Percentiles rank a stretch among this genome's conserved stretches.
Evolutionary conservation across 2,329 filamentous ascomycete genomes (phyloP).

Genomic region (Penicillium oxalicum): DNA sequence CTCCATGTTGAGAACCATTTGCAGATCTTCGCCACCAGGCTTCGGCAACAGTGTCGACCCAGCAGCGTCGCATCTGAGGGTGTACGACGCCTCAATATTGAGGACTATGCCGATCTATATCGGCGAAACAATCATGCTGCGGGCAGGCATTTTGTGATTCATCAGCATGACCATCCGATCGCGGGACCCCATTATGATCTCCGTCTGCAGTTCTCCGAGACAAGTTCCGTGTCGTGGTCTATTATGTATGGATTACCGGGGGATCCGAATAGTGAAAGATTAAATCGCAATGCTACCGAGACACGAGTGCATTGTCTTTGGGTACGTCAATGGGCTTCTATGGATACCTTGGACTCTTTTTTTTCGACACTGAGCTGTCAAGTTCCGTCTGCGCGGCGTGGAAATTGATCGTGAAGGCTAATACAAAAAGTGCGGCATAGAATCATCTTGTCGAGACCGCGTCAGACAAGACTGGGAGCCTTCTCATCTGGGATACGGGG

Average conservation of each 20-base stretch:
- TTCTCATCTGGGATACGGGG: conserved; percentile 60
- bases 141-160: conserved; percentile 60
- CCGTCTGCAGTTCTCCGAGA: conserved; percentile 61
- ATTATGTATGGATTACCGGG: conserved; percentile 60
- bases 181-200: conserved; percentile 66
- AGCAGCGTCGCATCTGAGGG: not conserved
- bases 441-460: conserved; percentile 58
- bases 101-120: conserved; percentile 44
- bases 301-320: conserved; percentile 57
- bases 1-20: conserved; percentile 45
- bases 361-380: too few relatives aligned
- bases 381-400: too few relatives aligned
- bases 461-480: conserved; percentile 49
- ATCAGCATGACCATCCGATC: conserved; percentile 67
- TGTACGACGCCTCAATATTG: conserved; percentile 35
- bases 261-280: conserved; percentile 49
- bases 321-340: conserved; percentile 32
- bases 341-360: too few relatives aligned
- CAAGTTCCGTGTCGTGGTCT: conserved; percentile 59
- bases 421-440: conserved; percentile 27
- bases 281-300: conserved; percentile 57
- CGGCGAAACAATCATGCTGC: conserved; percentile 40
- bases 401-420: not conserved
- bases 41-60: conserved; percentile 28
- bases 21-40: conserved; percentile 41